These are phyloP conservation scores for Candida ascalaphidarum DNA, from an alignment of 805 yeast species.

Conservation along the genomic window DNA sequence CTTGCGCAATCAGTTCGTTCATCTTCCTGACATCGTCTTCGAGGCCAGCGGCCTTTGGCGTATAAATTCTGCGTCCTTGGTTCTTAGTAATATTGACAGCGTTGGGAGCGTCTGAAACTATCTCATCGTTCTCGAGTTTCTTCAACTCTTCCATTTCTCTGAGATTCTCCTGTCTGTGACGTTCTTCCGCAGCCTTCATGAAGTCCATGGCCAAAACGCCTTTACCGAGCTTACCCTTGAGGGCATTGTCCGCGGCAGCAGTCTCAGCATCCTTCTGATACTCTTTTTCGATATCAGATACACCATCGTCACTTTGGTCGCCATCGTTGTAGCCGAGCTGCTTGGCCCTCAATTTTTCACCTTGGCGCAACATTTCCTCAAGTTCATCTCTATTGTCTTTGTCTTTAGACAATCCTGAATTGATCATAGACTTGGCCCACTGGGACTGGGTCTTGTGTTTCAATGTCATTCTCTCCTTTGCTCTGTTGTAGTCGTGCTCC, in stretches of 20 bases:
- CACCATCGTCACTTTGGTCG: slow-evolving; percentile 42
- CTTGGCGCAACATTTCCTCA: slow-evolving; percentile 89
- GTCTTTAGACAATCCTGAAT: slow-evolving; percentile 86
- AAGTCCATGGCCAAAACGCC: slow-evolving; percentile 93
- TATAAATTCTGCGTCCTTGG: slow-evolving; percentile 74
- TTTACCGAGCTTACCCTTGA: slow-evolving; percentile 51
- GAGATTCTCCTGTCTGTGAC: slow-evolving; percentile 51
- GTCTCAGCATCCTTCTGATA: slow-evolving; percentile 24
- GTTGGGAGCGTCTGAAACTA: slow-evolving; percentile 26
- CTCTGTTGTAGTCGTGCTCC: slow-evolving; percentile 68
- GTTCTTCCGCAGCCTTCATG: slow-evolving; percentile 83
- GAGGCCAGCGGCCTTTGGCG: slow-evolving; percentile 48
- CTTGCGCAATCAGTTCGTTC: slow-evolving; percentile 22
- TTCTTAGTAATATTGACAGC: slow-evolving; percentile 48
- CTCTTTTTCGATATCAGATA: slow-evolving; percentile 37
- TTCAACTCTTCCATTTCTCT: slow-evolving; percentile 44
- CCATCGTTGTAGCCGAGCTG: slow-evolving; percentile 61
- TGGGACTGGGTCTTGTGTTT: slow-evolving; percentile 81
- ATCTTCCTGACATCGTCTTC: slow-evolving; percentile 21
- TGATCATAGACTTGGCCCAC: slow-evolving; percentile 89
- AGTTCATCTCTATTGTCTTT: slow-evolving; percentile 75
- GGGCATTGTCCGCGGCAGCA: slow-evolving; percentile 24
- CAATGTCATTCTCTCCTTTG: slow-evolving; percentile 85
- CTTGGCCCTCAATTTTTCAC: slow-evolving; percentile 66
- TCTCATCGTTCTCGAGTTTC: slow-evolving; percentile 35